Evolutionary conservation across 2,329 filamentous ascomycete species (phyloP).

Genomic region (Fusarium sp.): DNA sequence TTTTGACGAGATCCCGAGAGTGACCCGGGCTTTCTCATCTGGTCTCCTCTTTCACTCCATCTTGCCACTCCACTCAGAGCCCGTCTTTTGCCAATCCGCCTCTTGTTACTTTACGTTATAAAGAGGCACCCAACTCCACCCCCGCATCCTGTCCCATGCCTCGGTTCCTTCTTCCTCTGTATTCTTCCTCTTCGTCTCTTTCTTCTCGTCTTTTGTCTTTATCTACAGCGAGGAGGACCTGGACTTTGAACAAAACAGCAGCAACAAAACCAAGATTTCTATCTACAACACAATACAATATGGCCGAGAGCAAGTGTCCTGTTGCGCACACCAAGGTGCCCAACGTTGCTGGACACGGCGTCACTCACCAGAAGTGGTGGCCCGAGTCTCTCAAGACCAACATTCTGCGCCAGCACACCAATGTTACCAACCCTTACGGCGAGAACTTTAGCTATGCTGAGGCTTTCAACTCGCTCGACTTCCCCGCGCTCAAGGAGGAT

Average conservation of each 20-base stretch:
- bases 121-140: slow-evolving; percentile 27
- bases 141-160: slow-evolving; percentile 33
- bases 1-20: slow-evolving; percentile 31
- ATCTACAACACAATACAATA: slow-evolving; percentile 17
- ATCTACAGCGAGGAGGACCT: slow-evolving; percentile 27
- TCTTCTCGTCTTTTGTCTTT: slow-evolving; percentile 21
- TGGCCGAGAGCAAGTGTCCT: slow-evolving; percentile 36
- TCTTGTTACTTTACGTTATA: background rate
- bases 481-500: slow-evolving; percentile 77
- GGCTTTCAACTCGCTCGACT: slow-evolving; percentile 34
- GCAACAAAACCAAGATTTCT: background rate
- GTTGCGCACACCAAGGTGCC: slow-evolving; percentile 25
- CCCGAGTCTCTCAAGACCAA: slow-evolving; percentile 38
- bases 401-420: slow-evolving; percentile 32
- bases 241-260: slow-evolving; percentile 2
- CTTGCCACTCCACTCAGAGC: slow-evolving; percentile 23
- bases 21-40: slow-evolving; percentile 16
- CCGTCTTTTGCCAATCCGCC: slow-evolving; percentile 33
- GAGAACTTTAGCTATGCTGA: slow-evolving; percentile 32
- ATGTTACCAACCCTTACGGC: slow-evolving; percentile 31
- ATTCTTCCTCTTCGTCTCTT: slow-evolving; percentile 1
- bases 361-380: slow-evolving; percentile 33
- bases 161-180: slow-evolving; percentile 22
- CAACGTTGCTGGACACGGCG: slow-evolving; percentile 34
- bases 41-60: background rate